These are phyloP conservation scores for Melaleuca alternifolia DNA, from an alignment of 345 rosid genomes.

Conservation along the genomic window DNA sequence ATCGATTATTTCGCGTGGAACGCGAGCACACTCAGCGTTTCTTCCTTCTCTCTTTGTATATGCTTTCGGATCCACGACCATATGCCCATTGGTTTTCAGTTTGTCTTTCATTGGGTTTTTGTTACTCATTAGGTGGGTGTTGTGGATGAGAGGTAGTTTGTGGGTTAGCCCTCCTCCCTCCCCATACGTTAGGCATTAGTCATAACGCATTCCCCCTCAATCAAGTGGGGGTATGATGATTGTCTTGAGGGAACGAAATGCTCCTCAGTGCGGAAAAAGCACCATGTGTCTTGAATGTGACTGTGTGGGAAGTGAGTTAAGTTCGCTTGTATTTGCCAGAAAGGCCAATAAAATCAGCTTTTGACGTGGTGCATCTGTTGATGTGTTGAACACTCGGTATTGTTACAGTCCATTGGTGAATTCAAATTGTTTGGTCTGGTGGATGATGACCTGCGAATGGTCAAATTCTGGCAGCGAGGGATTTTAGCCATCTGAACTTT, in stretches of 20 bases:
- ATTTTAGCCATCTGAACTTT: background rate
- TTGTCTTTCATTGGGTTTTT: background rate
- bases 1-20: background rate
- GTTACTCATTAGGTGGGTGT: constrained; percentile 17
- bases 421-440: background rate
- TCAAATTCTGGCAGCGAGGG: background rate
- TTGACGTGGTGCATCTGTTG: background rate
- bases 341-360: background rate
- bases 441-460: background rate
- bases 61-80: background rate
- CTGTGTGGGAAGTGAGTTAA: background rate
- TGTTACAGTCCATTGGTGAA: background rate
- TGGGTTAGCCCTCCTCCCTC: constrained; percentile 65
- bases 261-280: background rate
- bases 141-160: constrained; percentile 75
- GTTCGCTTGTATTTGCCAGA: background rate
- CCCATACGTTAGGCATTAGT: constrained; percentile 3
- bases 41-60: constrained; percentile 4
- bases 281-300: background rate
- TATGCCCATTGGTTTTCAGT: background rate
- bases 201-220: background rate
- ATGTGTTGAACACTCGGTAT: background rate
- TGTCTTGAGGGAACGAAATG: background rate
- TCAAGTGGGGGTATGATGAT: background rate
- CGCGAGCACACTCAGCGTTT: background rate